A percentile compares a stretch with the other conserved stretches of the same genome.
Evolutionary conservation across 2,329 filamentous ascomycete genomes (phyloP).

Genomic region (Diaporthe citriasiana): DNA sequence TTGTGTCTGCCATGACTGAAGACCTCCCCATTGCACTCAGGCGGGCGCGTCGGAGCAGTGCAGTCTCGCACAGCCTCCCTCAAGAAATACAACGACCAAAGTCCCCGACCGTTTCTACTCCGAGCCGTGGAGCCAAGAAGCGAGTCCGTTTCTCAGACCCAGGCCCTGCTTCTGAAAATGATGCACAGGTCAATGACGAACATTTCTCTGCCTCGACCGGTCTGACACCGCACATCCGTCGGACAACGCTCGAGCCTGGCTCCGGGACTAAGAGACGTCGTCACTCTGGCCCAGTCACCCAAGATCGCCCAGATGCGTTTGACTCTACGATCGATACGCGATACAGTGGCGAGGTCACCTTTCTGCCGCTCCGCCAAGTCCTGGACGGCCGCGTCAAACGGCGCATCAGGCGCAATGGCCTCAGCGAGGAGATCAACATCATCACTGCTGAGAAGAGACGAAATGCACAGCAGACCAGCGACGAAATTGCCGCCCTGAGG

Average conservation of each 20-base stretch:
- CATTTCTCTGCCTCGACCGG: constrained; percentile 58
- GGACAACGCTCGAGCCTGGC: constrained; percentile 58
- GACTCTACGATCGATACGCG: constrained; percentile 43
- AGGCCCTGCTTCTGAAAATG: constrained; percentile 54
- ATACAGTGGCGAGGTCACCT: constrained; percentile 57
- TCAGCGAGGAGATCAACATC: constrained; percentile 71
- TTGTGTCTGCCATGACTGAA: constrained; percentile 51
- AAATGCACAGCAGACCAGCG: constrained; percentile 55
- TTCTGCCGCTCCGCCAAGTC: constrained; percentile 67
- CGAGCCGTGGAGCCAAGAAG: constrained; percentile 56
- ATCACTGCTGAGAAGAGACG: constrained; percentile 63
- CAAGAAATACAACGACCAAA: constrained; percentile 42
- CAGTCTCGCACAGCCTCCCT: constrained; percentile 40
- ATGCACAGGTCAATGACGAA: constrained; percentile 45
- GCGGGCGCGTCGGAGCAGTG: constrained; percentile 63
- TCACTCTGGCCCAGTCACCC: constrained; percentile 58
- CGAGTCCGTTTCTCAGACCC: constrained; percentile 73
- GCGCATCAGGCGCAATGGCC: constrained; percentile 67
- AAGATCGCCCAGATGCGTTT: constrained; percentile 31
- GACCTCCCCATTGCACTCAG: constrained; percentile 69
- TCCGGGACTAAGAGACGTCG: constrained; percentile 56
- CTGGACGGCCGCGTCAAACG: constrained; percentile 70
- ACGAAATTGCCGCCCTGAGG: constrained; percentile 64
- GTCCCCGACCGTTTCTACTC: constrained; percentile 45
- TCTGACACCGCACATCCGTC: constrained; percentile 70